Conservation (phyloP, 139 green algal species). For the Dunaliella sp. region DNA sequence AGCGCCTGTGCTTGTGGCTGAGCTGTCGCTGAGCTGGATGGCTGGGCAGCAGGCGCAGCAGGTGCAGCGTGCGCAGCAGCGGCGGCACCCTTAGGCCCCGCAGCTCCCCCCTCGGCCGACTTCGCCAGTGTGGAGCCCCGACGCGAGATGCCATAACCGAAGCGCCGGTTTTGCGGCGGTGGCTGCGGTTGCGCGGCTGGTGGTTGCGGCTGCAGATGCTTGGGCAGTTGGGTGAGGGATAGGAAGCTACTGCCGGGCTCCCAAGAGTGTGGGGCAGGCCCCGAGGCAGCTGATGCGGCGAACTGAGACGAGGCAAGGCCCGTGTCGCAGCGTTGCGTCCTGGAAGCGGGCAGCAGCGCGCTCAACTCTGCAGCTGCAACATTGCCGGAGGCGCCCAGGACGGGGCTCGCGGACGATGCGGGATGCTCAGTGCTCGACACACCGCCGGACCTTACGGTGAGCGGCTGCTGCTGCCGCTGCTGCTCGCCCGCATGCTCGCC, state of each 20-base stretch:
- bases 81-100: too few species aligned
- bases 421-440: neutral
- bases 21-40: too few species aligned
- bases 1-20: too few species aligned
- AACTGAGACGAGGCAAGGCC: neutral
- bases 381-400: neutral
- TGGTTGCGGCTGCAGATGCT: neutral
- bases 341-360: neutral
- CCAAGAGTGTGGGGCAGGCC: neutral
- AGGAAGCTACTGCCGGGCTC: neutral
- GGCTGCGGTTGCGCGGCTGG: too few species aligned
- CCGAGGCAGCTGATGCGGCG: neutral
- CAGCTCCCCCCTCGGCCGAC: neutral
- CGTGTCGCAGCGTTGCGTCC: too few species aligned
- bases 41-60: too few species aligned
- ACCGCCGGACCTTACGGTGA: neutral
- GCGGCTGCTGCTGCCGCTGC: neutral
- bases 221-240: neutral
- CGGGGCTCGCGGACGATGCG: neutral
- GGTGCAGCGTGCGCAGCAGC: too few species aligned
- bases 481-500: neutral
- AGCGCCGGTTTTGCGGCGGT: neutral
- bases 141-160: slow-evolving; percentile 4
- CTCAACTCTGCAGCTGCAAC: too few species aligned
- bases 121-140: slow-evolving; percentile 5